These are phyloP conservation scores for Botryosphaeria dothidea DNA, from an alignment of 2,329 filamentous ascomycete species.

Conservation along the genomic window DNA sequence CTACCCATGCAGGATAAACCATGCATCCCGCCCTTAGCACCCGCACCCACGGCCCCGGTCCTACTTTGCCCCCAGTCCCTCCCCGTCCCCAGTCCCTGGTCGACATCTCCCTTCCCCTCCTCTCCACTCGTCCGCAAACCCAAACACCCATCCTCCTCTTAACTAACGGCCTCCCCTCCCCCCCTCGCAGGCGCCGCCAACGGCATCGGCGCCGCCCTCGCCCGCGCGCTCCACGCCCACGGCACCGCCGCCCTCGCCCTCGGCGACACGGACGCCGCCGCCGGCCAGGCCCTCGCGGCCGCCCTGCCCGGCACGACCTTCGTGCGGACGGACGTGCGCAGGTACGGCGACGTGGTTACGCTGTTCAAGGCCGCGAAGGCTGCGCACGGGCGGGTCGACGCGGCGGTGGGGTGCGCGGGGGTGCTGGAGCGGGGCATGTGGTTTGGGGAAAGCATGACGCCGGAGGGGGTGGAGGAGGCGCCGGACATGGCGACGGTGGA, in stretches of 20 bases:
- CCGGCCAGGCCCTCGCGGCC: slow-evolving; percentile 32
- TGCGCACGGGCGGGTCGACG: slow-evolving; percentile 50
- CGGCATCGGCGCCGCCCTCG: slow-evolving; percentile 46
- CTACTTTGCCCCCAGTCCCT: no score
- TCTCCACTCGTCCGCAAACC: no score
- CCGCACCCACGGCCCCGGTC: background rate
- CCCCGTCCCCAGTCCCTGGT: no score
- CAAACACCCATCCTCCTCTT: no score
- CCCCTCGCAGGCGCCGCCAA: slow-evolving; percentile 45
- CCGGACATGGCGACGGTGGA: slow-evolving; percentile 38
- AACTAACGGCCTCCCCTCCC: no score
- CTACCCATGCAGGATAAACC: no score
- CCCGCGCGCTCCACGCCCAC: slow-evolving; percentile 39
- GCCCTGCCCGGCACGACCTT: slow-evolving; percentile 34
- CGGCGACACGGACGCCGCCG: slow-evolving; percentile 42
- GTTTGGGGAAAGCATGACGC: slow-evolving; percentile 47
- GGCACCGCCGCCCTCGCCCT: slow-evolving; percentile 45
- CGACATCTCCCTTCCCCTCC: no score
- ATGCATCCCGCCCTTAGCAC: background rate
- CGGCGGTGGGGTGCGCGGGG: slow-evolving; percentile 52
- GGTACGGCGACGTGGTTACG: slow-evolving; percentile 48
- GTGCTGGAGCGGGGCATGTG: slow-evolving; percentile 47
- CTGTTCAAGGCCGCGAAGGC: slow-evolving; percentile 50
- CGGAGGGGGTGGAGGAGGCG: slow-evolving; percentile 38
- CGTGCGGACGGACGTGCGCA: slow-evolving; percentile 46